Percentiles rank a stretch among this genome's conserved stretches.
These are phyloP conservation scores for Fraxinus sp. DNA, from an alignment of 305 asterid genomes.

Conservation along the genomic window DNA sequence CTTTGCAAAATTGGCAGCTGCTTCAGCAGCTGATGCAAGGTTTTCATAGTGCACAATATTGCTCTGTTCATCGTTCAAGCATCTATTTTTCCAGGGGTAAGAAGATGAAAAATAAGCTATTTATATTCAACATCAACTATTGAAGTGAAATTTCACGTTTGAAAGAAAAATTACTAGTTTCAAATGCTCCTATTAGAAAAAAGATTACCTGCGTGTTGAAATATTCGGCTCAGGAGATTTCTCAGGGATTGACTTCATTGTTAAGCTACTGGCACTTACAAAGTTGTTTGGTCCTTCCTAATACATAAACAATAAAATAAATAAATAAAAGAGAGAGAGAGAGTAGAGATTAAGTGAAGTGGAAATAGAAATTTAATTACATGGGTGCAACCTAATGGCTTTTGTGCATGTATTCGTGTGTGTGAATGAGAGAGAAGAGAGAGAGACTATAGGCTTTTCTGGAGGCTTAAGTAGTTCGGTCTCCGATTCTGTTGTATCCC, in stretches of 20 bases:
- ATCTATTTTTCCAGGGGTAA: neutral
- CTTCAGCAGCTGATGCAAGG: slow-evolving; percentile 77
- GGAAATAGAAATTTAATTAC: neutral
- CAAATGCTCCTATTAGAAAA: neutral
- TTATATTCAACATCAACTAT: neutral
- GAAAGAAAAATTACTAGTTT: neutral
- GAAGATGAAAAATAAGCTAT: neutral
- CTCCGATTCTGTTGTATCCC: slow-evolving; percentile 83
- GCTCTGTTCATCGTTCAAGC: slow-evolving; percentile 40
- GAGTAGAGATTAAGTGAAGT: slow-evolving; percentile 10
- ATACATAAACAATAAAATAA: neutral
- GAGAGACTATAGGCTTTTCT: slow-evolving; percentile 71
- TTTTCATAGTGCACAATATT: slow-evolving; percentile 42
- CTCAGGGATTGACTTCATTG: slow-evolving; percentile 50
- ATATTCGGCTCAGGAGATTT: slow-evolving; percentile 42
- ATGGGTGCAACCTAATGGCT: neutral
- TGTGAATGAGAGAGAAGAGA: slow-evolving; percentile 19
- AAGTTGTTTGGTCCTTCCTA: slow-evolving; percentile 78
- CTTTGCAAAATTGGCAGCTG: slow-evolving; percentile 68
- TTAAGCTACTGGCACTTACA: slow-evolving; percentile 69
- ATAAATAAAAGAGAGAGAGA: neutral
- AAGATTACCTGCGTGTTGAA: slow-evolving; percentile 48
- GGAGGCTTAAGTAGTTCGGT: slow-evolving; percentile 79
- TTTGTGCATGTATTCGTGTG: neutral
- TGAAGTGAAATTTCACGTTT: neutral